phyloP scores from a whole-genome alignment of 164 flowering plant genomes.

The Stephania japonica region DNA sequence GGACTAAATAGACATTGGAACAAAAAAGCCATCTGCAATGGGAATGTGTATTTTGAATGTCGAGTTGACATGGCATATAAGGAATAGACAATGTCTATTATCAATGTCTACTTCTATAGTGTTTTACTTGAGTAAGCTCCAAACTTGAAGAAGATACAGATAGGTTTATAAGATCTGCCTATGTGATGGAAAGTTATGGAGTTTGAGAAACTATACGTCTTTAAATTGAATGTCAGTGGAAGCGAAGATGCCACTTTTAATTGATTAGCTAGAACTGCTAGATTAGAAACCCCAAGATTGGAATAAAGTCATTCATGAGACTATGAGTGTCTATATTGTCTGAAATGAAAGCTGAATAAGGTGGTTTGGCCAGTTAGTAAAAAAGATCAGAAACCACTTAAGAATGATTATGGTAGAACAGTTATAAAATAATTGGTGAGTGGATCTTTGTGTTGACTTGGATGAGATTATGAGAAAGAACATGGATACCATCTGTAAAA shows the following conservation, averaged over 20 bases:
- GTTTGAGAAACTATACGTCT: background rate
- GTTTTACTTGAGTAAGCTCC: too few relatives aligned
- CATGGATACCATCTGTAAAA: background rate
- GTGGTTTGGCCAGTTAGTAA: background rate
- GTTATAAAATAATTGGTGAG: background rate
- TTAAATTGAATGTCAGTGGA: background rate
- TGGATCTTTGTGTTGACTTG: background rate
- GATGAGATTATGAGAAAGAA: background rate
- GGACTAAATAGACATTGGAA: too few relatives aligned
- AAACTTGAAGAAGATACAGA: too few relatives aligned
- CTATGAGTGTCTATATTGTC: background rate
- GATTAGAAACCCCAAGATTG: background rate
- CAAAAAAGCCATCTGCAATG: too few relatives aligned
- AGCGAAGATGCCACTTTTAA: background rate
- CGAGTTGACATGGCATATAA: too few relatives aligned
- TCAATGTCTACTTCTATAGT: too few relatives aligned
- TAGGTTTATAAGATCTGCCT: too few relatives aligned
- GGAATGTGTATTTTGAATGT: too few relatives aligned
- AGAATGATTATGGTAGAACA: background rate
- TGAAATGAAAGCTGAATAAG: background rate
- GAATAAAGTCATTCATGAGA: background rate
- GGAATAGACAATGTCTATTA: too few relatives aligned
- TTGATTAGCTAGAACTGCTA: background rate
- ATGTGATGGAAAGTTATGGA: background rate
- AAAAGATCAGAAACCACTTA: background rate